Base-by-base conservation (phyloP, 208 protist species). In the Polymyxa betae region DNA sequence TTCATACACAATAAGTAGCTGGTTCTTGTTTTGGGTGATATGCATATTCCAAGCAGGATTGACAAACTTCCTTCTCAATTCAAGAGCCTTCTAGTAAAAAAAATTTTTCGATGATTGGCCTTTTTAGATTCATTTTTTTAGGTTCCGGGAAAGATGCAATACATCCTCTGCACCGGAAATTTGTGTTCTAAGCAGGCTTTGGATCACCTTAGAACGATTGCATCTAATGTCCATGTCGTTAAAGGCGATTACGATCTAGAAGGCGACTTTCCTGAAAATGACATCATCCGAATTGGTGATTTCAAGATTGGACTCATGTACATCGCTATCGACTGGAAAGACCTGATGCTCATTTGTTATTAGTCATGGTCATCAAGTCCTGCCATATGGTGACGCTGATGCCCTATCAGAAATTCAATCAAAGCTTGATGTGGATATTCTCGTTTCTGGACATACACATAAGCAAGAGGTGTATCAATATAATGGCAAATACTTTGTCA, bases 81-180 rank as follows among this genome's bases (percentile, higher is more conserved):
- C 92, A 96, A 95, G 52, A 96, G 96, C 41, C 95, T 99, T 90
- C 96, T 99, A 88, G 95, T 97, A 90, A 38, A 94, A 78, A 5
- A 16, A 0, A 35, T 43, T 44, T 43, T 40, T 77, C n/a, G 0
- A 92, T 91, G 5, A 0, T 77, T 77, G 0, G 0, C 60, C 10
- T 5, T 60, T 60, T 60, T 38, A 24, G 5, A 46, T 89, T 54
- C 64, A 24, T 0, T 16, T 12, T 20, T 90, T 52, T 45, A 98
- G 54, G 96, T 98, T 45, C 96, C 97, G 54, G 96, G 95, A 29
- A 98, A 98, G 91, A 99, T 99, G 92, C 95, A 99, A 91, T 95
- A 96, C 82, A 95, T 99, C 46, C 92, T 99, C 0, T 98, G 98
- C 89, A 99, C 98, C 0, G 99, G 99, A 35, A 99, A 99, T 93